These are phyloP conservation scores for Chalara sp. DNA, from an alignment of 2,329 filamentous ascomycete species.

Conservation along the genomic window DNA sequence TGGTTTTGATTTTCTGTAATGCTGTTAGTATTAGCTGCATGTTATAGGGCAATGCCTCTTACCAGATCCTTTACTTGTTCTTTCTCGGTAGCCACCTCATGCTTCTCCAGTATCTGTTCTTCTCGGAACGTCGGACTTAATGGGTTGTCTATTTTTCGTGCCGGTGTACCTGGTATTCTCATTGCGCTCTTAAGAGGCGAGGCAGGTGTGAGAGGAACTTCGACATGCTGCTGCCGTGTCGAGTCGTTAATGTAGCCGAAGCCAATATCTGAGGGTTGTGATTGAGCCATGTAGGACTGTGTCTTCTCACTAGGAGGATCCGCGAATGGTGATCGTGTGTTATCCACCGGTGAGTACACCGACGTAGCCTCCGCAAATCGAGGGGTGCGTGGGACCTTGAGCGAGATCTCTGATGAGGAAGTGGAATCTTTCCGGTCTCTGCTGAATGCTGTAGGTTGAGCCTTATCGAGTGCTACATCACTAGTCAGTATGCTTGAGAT, in stretches of 20 bases:
- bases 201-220: conserved; percentile 61
- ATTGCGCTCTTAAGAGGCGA: conserved; percentile 82
- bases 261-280: conserved; percentile 78
- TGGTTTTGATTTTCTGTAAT: conserved; percentile 75
- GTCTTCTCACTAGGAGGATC: conserved; percentile 38
- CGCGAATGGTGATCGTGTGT: conserved; percentile 47
- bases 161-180: conserved; percentile 78
- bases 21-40: conserved; percentile 31
- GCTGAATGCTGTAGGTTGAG: conserved; percentile 19
- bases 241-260: conserved; percentile 79
- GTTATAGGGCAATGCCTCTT: conserved; percentile 31
- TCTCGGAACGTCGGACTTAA: conserved; percentile 88
- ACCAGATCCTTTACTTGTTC: conserved; percentile 84
- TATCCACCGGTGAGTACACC: conserved; percentile 69
- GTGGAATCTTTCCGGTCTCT: conserved; percentile 35
- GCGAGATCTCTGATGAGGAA: conserved; percentile 31
- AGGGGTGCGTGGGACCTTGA: conserved; percentile 64
- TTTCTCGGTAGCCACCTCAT: conserved; percentile 74
- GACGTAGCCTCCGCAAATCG: conserved; percentile 77
- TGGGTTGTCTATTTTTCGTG: conserved; percentile 64
- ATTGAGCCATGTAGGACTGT: conserved; percentile 48
- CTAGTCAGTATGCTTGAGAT: conserved; percentile 11
- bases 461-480: conserved; percentile 20
- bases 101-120: conserved; percentile 80
- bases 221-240: conserved; percentile 42